Evolutionary conservation across 2,329 filamentous ascomycete genomes (phyloP), one percentile per base, ranked within the genome.

Genomic region (Emmonsiellopsis sp.): DNA sequence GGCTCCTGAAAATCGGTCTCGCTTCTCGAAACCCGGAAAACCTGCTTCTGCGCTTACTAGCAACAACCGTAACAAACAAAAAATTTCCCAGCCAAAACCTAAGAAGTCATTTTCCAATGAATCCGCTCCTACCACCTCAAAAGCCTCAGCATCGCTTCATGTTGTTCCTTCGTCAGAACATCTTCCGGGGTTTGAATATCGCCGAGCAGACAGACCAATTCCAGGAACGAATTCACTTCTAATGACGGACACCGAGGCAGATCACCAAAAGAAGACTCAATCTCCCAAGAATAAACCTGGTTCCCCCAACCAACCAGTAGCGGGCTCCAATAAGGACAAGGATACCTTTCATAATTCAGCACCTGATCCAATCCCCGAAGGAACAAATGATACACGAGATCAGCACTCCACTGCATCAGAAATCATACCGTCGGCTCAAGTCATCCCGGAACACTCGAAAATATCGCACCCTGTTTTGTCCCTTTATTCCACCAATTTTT

Each of bases 101-200:
- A 42, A 49, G 17, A 49, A 10, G 10, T 11, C 6, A 5, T 32
- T 1, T 32, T 21, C 21, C 10, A 33, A 42, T 36, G 14, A 14
- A 32, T 39, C 10, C 17, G 40, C 36, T 39, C 31, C 27, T 17
- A 43, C 8, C 11, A 55, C 57, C 42, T 49, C 40, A 52, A 49
- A 52, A 27, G 31, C 17, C 14, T 56, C 57, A 8, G 58, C 54
- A 8, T 70, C 66, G 4, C 55, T 68, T 48, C 61, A 59, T 51
- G 58, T 67, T 13, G 55, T 68, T 13, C 63, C 66, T 48, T 69
- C 70, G 7, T 68, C 68, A 6, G 71, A 69, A 21, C 65, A 69
- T 40, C 57, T 71, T 46, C 64, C 68, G 2, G 66, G 65, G 44
- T 73, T 72, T 53, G 64, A 71, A 60, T 73, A 69, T 55, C 66